Evolutionary conservation across 1,284 basidiomycete genomes (phyloP).

Genomic region (Melampsora americana): DNA sequence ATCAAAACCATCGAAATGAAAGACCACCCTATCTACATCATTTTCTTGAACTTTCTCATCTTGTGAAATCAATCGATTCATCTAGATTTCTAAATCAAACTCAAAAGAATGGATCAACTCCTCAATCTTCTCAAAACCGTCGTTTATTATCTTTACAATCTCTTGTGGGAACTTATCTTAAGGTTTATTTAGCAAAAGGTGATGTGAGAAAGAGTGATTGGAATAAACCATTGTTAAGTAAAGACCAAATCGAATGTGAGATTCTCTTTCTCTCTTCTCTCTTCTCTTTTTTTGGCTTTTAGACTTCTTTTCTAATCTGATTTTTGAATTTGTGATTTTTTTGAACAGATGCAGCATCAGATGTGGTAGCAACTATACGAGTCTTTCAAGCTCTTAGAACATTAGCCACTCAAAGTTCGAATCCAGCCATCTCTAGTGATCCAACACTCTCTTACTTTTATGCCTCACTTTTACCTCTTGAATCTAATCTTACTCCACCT

Average conservation of each 20-base stretch:
- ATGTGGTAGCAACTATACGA: slow-evolving; percentile 29
- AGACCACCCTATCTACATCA: slow-evolving; percentile 10
- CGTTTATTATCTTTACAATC: slow-evolving; percentile 25
- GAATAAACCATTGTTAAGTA: slow-evolving; percentile 10
- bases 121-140: not conserved
- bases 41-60: slow-evolving; percentile 33
- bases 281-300: not conserved
- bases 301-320: no score
- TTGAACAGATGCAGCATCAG: slow-evolving; percentile 25
- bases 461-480: slow-evolving; percentile 26
- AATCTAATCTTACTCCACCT: not conserved
- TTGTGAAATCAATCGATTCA: slow-evolving; percentile 6
- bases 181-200: slow-evolving; percentile 26
- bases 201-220: slow-evolving; percentile 30
- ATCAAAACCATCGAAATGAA: no score
- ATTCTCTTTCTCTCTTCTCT: not conserved
- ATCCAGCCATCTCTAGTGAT: not conserved
- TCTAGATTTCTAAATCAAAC: not conserved
- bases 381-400: slow-evolving; percentile 3
- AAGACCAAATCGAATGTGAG: slow-evolving; percentile 19
- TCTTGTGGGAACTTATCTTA: slow-evolving; percentile 19
- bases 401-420: not conserved
- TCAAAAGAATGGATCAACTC: no score
- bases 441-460: slow-evolving; percentile 12
- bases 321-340: not conserved